Evolutionary conservation across 371 early-diverging fungal species (phyloP), one percentile per base, ranked within the genome.

Genomic region (Lichtheimia ornata): DNA sequence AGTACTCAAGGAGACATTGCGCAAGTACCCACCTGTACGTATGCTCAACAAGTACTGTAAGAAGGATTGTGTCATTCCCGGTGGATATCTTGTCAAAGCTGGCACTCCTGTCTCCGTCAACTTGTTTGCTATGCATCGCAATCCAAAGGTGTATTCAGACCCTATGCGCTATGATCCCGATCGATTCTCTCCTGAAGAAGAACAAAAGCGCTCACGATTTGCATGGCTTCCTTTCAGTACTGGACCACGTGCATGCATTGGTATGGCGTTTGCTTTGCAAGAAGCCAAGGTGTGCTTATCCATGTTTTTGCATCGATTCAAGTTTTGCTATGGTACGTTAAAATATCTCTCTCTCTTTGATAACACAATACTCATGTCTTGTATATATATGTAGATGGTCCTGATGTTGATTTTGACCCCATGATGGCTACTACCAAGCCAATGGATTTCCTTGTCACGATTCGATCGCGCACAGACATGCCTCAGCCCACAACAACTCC

Each of bases 151-250:
- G 4, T 85, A 77, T 52, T 74, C 73, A 17, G 68, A 82, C 22
- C 83, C 81, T 14, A 30, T 66, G 5, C 62, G 56, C 1, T 86
- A 74, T 52, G 82, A 86, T 58, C 87, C 87, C 17, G 83, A 84
- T 17, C 78, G 87, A 6, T 86, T 69, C 58, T 66, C 74, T 9
- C 77, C 81, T 14, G 84, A 83, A 59, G 80, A 80, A 57, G 81
- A 84, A 65, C 73, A 75, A 49, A 79, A 80, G 60, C 70, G 85
- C 15, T 74, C 77, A 43, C 66, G 73, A 1, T 82, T 72, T 51
- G 71, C 83, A 49, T 85, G 85, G 85, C 49, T 85, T 22, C 86
- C 86, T 11, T 85, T 85, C 61, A 75, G 75, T 41, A 76, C 74
- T 30, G 82, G 78, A 17, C 75, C 73, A 11, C 72, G 79, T 42